Evolutionary conservation across 2,329 filamentous ascomycete species (phyloP), one percentile per base, ranked within the genome.

Genomic region (Microsporum audouinii): DNA sequence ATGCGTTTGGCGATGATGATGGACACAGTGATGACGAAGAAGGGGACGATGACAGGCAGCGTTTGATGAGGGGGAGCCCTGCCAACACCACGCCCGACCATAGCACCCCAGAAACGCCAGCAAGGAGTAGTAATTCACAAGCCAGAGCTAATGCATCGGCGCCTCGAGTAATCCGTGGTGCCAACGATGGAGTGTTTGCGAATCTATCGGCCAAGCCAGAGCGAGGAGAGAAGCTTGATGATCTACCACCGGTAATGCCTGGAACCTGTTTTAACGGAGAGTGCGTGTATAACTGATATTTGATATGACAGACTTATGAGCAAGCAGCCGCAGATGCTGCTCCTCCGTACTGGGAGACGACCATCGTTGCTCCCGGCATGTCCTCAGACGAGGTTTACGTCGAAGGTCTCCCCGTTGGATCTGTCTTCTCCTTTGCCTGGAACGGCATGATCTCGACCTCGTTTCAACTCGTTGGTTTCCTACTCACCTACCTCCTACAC

Each of bases 321-420:
- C 92, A 97, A 84, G 94, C 94, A 14, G 94, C 94, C 2, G 92
- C 92, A 47, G 94, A 99, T 74, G 88, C 91, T 29, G 94, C 94
- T 56, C 94, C 94, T 0, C 94, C 94, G 0, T 99, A 99, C 76
- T 99, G 94, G 94, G 94, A 99, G 78, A 99, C 94, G 4, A 97
- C 94, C 0, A 96, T 99, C 66, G 83, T 99, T 58, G 92, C 91
- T 0, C 94, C 94, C 0, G 94, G 92, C 60, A 84, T 94, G 66
- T 88, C 88, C n/a, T 84, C 86, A 43, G 91, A 97, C 71, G 94
- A 99, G 73, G 92, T 99, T 56, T 99, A 94, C 70, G 88, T 99
- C 61, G 94, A 99, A 72, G 94, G 94, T 68, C 87, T 99, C 71
- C 91, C 95, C 2, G 94, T 90, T 77, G 85, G 79, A 79, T 91